Conservation (phyloP, 441 rosid species). For the Gossypium aridum region DNA sequence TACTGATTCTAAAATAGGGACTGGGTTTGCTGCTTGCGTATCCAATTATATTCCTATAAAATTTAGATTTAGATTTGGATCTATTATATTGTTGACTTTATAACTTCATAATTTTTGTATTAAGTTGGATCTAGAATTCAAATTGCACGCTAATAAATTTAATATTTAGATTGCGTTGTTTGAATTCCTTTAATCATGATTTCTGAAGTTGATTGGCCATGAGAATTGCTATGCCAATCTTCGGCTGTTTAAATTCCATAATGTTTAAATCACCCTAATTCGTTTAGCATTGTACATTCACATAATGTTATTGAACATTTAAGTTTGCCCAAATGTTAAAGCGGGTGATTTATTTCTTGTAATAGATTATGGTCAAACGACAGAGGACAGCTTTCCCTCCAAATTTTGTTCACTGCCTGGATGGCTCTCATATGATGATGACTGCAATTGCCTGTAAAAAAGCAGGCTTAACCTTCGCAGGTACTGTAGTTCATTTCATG, state of each 20-base stretch:
- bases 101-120: neutral
- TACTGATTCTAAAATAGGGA: neutral
- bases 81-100: neutral
- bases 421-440: constrained; percentile 99
- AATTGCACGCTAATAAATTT: neutral
- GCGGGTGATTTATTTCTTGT: constrained; percentile 11
- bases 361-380: constrained; percentile 68
- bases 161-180: neutral
- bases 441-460: constrained; percentile 91
- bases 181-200: neutral
- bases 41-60: neutral
- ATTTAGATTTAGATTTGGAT: neutral
- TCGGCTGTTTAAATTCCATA: neutral
- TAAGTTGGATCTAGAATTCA: neutral
- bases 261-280: neutral
- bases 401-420: constrained; percentile 96
- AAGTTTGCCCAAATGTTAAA: neutral
- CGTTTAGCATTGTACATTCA: neutral
- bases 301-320: neutral
- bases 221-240: neutral
- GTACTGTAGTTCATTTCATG: constrained; percentile 24
- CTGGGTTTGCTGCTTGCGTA: neutral
- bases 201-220: neutral
- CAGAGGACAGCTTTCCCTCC: constrained; percentile 99
- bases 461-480: constrained; percentile 91